Base-by-base conservation (phyloP, 148 eudicot genomes). In the Selenicereus undatus region DNA sequence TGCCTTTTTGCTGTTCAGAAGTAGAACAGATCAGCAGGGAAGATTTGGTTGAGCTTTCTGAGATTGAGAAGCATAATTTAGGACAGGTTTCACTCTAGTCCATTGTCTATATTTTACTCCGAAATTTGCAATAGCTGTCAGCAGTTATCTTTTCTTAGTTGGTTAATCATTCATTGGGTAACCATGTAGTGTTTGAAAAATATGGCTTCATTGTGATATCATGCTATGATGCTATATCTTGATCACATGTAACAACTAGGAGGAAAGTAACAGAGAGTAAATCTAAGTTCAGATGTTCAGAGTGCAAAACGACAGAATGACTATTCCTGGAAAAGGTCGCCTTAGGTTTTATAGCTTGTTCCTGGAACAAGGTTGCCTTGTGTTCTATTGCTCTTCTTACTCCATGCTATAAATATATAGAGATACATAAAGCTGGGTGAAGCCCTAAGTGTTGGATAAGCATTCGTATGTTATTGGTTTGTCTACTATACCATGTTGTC, bases 41-140 rank as follows among this genome's bases (percentile, higher is more conserved):
- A 85, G 99, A 96, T 82, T 89, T 95, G 83, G 89, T 93, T 84
- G 99, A 93, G 90, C 93, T 96, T 13, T 91, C 94, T 51, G 98
- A 96, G 90, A 92, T 96, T 84, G 98, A 92, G 83, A 96, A 91
- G 83, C 87, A 88, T 82, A 92, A 93, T 81, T 85, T 92, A 39
- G 97, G 98, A 36, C 92, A 96, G 99, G 99, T 96, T 81, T 73
- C 64, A 39, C 45, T 51, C 72, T 32, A n/a, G 21, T 66, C 54
- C 54, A n/a, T 76, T 80, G 21, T 54, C 21, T 75, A 27, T 69
- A 54, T 75, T 75, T 51, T 60, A 71, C 13, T 48, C 10, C 8
- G 9, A 6, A 39, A 39, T 80, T 70, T 17, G 69, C n/a, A 65
- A 11, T 62, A 16, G 14, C 39, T 74, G 56, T 68, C 20, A 21